Conservation (phyloP, 164 flowering plant species). For the Houttuynia cordata region DNA sequence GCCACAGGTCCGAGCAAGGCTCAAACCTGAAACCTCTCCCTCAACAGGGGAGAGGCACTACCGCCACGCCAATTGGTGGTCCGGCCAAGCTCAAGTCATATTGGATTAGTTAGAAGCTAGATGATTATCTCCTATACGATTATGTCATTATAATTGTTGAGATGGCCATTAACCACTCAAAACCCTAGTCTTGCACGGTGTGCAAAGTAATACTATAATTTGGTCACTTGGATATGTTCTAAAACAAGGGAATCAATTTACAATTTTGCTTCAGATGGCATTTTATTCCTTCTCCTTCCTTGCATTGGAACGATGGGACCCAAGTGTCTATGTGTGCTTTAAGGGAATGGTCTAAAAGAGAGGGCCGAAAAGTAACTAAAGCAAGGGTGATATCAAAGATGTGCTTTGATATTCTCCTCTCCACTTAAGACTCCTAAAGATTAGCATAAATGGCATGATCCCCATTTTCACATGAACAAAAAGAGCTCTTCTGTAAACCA, state of each 20-base stretch:
- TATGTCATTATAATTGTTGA: no score
- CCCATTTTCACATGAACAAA: not conserved
- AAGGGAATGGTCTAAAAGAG: constrained; percentile 63
- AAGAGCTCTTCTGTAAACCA: constrained; percentile 44
- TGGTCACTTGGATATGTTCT: no score
- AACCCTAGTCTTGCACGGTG: no score
- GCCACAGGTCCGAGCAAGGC: no score
- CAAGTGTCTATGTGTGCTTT: constrained; percentile 27
- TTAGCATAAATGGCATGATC: no score
- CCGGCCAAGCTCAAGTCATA: no score
- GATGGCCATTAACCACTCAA: constrained; percentile 24
- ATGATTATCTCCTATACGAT: not conserved
- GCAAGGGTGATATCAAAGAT: constrained; percentile 11
- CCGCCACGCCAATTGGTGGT: no score
- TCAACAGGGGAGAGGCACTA: no score
- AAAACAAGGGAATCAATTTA: constrained; percentile 19
- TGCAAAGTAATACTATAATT: no score
- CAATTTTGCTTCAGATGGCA: constrained; percentile 10
- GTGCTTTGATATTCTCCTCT: constrained; percentile 33
- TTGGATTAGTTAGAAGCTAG: not conserved
- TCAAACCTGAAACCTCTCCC: no score
- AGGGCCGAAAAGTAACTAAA: constrained; percentile 41
- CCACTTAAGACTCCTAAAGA: constrained; percentile 31
- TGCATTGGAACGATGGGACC: constrained; percentile 41
- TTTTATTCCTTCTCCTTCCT: constrained; percentile 38